Evolutionary conservation across 2,329 filamentous ascomycete species (phyloP).

Genomic region (Aspergillus sp.): DNA sequence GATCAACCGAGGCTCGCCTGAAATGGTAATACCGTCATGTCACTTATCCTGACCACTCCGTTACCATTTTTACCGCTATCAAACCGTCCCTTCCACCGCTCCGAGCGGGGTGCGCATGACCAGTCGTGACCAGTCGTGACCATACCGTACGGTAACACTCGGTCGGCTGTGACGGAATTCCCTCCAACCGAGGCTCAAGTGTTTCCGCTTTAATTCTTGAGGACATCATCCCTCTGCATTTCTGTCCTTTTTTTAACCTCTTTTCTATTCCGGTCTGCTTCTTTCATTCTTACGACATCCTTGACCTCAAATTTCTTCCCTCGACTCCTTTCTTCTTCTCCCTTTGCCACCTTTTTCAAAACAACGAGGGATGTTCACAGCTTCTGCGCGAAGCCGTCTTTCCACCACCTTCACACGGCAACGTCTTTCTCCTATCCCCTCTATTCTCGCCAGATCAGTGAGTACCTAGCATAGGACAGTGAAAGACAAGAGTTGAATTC

Average conservation of each 20-base stretch:
- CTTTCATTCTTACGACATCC: constrained; percentile 9
- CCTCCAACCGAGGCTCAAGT: constrained; percentile 13
- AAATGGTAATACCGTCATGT: background rate
- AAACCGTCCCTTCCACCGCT: background rate
- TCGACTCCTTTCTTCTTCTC: constrained; percentile 4
- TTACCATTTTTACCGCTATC: background rate
- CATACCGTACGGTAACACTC: constrained; percentile 4
- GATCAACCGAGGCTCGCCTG: background rate
- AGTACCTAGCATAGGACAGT: background rate
- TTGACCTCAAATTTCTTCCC: constrained; percentile 6
- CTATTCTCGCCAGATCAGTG: constrained; percentile 27
- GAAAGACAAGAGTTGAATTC: constrained; percentile 1
- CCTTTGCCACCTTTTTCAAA: constrained; percentile 8
- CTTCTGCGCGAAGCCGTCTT: constrained; percentile 38
- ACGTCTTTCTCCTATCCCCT: constrained; percentile 26
- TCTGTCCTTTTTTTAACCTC: constrained; percentile 4
- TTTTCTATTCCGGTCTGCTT: constrained; percentile 7
- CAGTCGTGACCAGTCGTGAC: background rate
- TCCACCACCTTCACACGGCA: constrained; percentile 34
- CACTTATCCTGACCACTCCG: background rate
- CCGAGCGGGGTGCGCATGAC: background rate
- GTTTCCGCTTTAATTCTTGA: background rate
- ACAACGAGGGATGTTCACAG: constrained; percentile 37
- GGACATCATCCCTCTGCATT: background rate
- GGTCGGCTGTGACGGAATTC: constrained; percentile 9